A percentile compares a stretch with the other conserved stretches of the same genome.
Conservation (phyloP, 1,139 yeast species). For the Pichia sp. region DNA sequence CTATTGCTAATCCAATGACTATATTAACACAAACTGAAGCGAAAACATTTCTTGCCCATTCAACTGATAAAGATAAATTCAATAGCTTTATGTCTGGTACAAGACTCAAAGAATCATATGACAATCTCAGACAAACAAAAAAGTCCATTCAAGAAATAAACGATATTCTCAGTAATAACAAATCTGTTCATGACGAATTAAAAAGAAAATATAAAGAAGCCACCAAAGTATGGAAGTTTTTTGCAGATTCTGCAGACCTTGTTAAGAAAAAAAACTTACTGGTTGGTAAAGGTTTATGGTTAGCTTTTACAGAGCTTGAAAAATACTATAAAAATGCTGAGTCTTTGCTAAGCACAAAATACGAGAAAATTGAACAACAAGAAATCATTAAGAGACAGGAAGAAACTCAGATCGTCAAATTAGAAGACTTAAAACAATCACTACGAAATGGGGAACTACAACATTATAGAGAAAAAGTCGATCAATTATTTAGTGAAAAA, state of each 20-base stretch:
- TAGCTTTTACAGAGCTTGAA: slow-evolving; percentile 39
- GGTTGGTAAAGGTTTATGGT: slow-evolving; percentile 64
- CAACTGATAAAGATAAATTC: slow-evolving; percentile 65
- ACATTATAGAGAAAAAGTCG: slow-evolving; percentile 2
- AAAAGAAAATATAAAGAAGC: slow-evolving; percentile 36
- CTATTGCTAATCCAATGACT: slow-evolving; percentile 88
- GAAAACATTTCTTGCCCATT: slow-evolving; percentile 73
- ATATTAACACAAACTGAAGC: slow-evolving; percentile 94
- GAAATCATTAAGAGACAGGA: slow-evolving; percentile 25
- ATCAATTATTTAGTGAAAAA: slow-evolving; percentile 10
- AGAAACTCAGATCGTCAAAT: slow-evolving; percentile 9
- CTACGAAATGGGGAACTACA: slow-evolving; percentile 8
- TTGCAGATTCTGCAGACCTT: slow-evolving; percentile 29
- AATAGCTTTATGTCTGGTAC: slow-evolving; percentile 76
- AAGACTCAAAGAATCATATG: slow-evolving; percentile 52
- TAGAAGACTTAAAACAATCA: not conserved
- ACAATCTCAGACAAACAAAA: slow-evolving; percentile 40
- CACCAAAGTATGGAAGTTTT: slow-evolving; percentile 31
- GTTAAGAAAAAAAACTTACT: slow-evolving; percentile 31
- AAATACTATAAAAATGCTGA: slow-evolving; percentile 24
- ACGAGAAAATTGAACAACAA: slow-evolving; percentile 9
- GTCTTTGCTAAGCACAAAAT: slow-evolving; percentile 26
- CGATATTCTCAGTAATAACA: slow-evolving; percentile 28
- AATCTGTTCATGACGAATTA: slow-evolving; percentile 20
- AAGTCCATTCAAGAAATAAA: slow-evolving; percentile 39